Evolutionary conservation across 2,329 filamentous ascomycete genomes (phyloP).

Genomic region (Huntiella decipiens): DNA sequence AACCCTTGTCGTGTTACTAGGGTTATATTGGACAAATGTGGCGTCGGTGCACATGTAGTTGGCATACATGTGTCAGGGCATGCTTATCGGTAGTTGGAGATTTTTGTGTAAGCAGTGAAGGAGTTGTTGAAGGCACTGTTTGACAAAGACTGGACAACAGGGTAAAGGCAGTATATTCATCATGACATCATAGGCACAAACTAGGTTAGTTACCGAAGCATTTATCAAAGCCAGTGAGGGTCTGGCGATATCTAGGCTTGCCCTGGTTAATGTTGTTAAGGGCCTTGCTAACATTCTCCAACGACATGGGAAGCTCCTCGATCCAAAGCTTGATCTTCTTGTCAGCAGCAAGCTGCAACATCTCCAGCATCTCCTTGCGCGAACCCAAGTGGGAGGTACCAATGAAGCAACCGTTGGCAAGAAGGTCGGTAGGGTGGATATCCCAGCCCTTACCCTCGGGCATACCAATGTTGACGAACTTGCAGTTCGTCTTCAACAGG

Average conservation of each 20-base stretch:
- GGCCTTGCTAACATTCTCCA: conserved; percentile 28
- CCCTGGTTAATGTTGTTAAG: not conserved
- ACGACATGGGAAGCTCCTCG: conserved; percentile 54
- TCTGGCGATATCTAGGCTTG: conserved; percentile 5
- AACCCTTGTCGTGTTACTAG: too few relatives aligned
- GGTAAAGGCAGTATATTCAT: too few relatives aligned
- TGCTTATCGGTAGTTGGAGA: too few relatives aligned
- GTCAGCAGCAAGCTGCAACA: conserved; percentile 52
- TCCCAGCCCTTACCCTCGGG: conserved; percentile 56
- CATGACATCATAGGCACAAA: too few relatives aligned
- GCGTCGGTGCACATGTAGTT: too few relatives aligned
- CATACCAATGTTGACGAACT: conserved; percentile 62
- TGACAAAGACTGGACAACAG: too few relatives aligned
- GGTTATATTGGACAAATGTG: too few relatives aligned
- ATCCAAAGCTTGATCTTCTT: conserved; percentile 54
- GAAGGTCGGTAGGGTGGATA: conserved; percentile 56
- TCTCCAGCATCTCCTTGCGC: conserved; percentile 48
- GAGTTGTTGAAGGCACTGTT: too few relatives aligned
- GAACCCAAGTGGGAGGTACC: conserved; percentile 53
- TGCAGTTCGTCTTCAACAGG: conserved; percentile 63
- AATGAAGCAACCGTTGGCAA: conserved; percentile 55
- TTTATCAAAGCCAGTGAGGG: not conserved
- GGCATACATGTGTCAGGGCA: too few relatives aligned
- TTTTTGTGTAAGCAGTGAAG: too few relatives aligned
- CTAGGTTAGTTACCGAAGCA: conserved; percentile 1